Base-by-base conservation (phyloP, 1,284 basidiomycete genomes). In the Microbotryum intermedium region DNA sequence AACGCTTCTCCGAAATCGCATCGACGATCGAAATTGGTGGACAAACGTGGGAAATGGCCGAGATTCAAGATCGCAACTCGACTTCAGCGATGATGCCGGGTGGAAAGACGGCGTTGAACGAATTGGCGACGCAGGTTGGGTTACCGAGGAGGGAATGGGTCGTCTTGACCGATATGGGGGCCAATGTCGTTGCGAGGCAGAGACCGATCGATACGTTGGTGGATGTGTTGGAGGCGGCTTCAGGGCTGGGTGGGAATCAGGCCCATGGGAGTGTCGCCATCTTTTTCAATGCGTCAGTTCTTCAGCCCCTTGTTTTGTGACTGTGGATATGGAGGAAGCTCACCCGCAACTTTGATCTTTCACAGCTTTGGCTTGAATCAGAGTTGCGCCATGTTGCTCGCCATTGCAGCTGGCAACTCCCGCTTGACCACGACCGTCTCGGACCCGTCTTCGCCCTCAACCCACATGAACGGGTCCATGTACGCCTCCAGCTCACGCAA, bases 331-430 rank as follows among this genome's bases (percentile, higher is more conserved):
- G 13, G 13, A 45, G 18, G 18, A 9, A 18, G 4, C 30, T 21
- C 3, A 23, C 11, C 1, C 34, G 11, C 18, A 4, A 6, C 54
- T 28, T 53, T 45, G 56, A 68, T n/a, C 67, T 5, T 8, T 23
- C 48, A 21, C 64, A 91, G 88, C 70, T 92, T 86, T 74, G 89
- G 90, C 49, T 82, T 87, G 53, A 86, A 90, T 72, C 88, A 95
- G 72, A 87, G 88, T 2, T 93, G 90, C 71, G 86, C 89, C 16
- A 93, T 94, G 85, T 82, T 91, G n/a, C 79, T 95, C 16, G 87
- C 84, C 18, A 73, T 79, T 54, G 76, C 82, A 82, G 72, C 75
- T 1, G 67, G 72, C 34, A 75, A 76, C 55, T 70, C 72, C 13
- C 66, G 63, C 9, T 34, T 67, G 20, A 44, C 50, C 1, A 39